A percentile compares a stretch with the other conserved stretches of the same genome.
Evolutionary conservation across 345 rosid genomes (phyloP).

Genomic region (Euphorbia peplus): DNA sequence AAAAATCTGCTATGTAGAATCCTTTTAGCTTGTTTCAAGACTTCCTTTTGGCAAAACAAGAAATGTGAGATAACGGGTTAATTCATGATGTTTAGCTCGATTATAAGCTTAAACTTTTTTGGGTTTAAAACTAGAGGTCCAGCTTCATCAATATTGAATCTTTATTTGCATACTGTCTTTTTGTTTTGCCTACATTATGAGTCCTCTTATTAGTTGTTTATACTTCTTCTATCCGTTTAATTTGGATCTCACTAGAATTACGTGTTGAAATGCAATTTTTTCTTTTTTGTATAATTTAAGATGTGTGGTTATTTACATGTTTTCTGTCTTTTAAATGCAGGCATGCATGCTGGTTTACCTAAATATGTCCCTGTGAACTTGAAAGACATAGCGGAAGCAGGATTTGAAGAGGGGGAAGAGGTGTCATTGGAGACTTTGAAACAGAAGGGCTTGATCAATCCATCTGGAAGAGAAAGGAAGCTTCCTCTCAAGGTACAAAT

Average conservation of each 20-base stretch:
- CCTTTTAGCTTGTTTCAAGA: no score
- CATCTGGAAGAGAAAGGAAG: slow-evolving; percentile 89
- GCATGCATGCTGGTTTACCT: slow-evolving; percentile 86
- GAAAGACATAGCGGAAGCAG: slow-evolving; percentile 70
- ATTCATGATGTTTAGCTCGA: neutral
- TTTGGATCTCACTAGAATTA: neutral
- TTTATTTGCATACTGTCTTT: neutral
- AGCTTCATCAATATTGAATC: slow-evolving; percentile 5
- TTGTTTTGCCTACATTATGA: neutral
- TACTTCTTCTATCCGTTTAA: neutral
- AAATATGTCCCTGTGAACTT: slow-evolving; percentile 77
- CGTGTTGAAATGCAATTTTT: neutral
- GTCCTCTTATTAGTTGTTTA: neutral
- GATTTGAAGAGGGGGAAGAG: slow-evolving; percentile 86
- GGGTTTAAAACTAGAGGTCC: neutral
- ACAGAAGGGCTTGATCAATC: slow-evolving; percentile 78
- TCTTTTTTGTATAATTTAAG: neutral
- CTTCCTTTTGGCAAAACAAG: no score
- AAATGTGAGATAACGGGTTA: no score
- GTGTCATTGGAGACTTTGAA: slow-evolving; percentile 73
- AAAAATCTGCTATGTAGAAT: no score
- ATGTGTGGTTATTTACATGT: slow-evolving; percentile 12
- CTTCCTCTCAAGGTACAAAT: slow-evolving; percentile 78
- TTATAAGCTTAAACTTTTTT: no score
- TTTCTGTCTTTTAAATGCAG: slow-evolving; percentile 33